These are phyloP conservation scores for Oryza glumipatula DNA, from an alignment of 176 grass and related monocot genomes.

Conservation along the genomic window DNA sequence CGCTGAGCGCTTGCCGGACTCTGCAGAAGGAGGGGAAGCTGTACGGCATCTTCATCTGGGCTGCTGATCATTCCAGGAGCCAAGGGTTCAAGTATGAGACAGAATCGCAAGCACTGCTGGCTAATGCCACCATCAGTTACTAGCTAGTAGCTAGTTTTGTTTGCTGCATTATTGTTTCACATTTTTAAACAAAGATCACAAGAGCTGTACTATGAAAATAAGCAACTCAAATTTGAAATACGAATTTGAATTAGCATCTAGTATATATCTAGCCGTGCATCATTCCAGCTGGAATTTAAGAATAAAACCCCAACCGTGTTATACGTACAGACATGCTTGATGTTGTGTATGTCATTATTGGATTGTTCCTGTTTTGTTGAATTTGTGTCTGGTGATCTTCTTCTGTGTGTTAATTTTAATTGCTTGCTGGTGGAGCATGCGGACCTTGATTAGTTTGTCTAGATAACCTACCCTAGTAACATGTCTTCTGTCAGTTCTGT, in stretches of 20 bases:
- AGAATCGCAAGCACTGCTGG: slow-evolving; percentile 57
- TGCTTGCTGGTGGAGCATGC: not conserved
- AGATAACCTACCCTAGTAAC: not conserved
- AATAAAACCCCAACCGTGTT: not conserved
- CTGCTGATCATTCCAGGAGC: slow-evolving; percentile 58
- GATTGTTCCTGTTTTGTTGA: not conserved
- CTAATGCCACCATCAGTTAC: slow-evolving; percentile 32
- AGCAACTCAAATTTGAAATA: not conserved
- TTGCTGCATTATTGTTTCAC: not conserved
- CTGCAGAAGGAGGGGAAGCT: slow-evolving; percentile 68
- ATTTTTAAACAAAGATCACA: not conserved
- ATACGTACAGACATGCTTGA: not conserved
- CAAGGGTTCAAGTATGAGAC: slow-evolving; percentile 72
- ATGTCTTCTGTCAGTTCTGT: not conserved
- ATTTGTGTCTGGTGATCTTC: not conserved
- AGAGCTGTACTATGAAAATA: not conserved
- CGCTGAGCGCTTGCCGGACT: slow-evolving; percentile 50
- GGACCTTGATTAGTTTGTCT: not conserved
- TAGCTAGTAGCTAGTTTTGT: slow-evolving; percentile 16
- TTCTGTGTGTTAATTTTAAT: not conserved
- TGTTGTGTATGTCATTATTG: not conserved
- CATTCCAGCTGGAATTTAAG: not conserved
- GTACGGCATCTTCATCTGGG: slow-evolving; percentile 80
- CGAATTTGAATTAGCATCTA: not conserved
- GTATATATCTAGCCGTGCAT: not conserved